Evolutionary conservation across 73 alveolate species (phyloP), one percentile per base, ranked within the genome.

Genomic region (Paramecium sexaurelia): DNA sequence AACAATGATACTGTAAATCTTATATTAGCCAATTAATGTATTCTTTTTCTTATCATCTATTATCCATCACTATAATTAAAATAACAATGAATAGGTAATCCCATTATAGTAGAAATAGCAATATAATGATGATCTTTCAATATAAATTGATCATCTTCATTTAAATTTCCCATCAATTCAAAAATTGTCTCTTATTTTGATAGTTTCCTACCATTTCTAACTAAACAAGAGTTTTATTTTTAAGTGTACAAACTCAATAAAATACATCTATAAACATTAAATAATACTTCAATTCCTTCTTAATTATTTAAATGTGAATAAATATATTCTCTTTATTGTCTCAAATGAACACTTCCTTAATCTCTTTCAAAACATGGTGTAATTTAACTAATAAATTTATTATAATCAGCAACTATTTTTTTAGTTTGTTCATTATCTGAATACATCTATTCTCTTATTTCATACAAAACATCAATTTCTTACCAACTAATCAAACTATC

Each of bases 401-500:
- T 61, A n/a, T 61, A 61, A 26, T 61, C 83, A 5, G 47, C 39
- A n/a, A 61, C 83, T 22, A 61, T 26, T 11, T 61, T 61, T 61
- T 61, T 26, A 29, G 45, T 61, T 61, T 61, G n/a, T 61, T 61
- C 43, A 32, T 32, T 61, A 32, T 61, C 83, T 24, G 45, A 26
- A 11, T 61, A 27, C 43, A 61, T 29, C 11, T 32, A 29, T 6
- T 61, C 83, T 61, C 83, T 61, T 26, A 61, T 61, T 26, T 61
- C 83, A 61, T 61, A 32, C 26, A 61, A 13, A 13, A 61, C 83
- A 61, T 61, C 83, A 29, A 61, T 61, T 29, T 61, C 20, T 32
- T 61, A 32, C 83, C 83, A 61, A 61, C 83, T 61, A 15, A 61
- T 32, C 43, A 61, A 61, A 61, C 83, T 61, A 61, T 61, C 83